Percentiles rank a stretch among this genome's conserved stretches.
phyloP scores from a whole-genome alignment of 208 protist species.

The Trypanosoma conorhini region DNA sequence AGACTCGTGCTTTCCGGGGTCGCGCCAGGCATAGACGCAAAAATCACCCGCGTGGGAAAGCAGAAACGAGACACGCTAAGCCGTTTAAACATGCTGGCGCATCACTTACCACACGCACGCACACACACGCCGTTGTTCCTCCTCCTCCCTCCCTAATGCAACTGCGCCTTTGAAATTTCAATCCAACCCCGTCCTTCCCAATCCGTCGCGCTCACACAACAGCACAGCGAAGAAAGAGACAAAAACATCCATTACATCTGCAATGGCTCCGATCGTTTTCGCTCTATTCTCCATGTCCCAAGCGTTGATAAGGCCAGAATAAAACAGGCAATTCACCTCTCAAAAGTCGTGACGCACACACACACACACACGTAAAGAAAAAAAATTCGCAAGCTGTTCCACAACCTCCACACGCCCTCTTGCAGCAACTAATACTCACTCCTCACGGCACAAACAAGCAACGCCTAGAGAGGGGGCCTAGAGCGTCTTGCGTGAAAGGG shows the following conservation, averaged over 20 bases:
- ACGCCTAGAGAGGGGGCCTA: not conserved
- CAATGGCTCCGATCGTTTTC: not conserved
- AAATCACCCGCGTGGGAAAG: slow-evolving; percentile 7
- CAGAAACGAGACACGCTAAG: slow-evolving; percentile 1
- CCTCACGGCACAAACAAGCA: not conserved
- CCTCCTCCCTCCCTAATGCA: not conserved
- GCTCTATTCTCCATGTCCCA: not conserved
- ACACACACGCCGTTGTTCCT: not conserved
- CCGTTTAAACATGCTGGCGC: slow-evolving; percentile 9
- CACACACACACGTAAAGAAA: too few species aligned
- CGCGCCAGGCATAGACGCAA: not conserved
- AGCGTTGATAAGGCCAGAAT: not conserved
- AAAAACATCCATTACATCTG: not conserved
- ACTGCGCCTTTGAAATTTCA: not conserved
- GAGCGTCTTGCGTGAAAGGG: not conserved
- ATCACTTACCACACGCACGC: slow-evolving; percentile 3
- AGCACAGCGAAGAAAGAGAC: not conserved
- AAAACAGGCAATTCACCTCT: not conserved
- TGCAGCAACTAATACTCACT: not conserved
- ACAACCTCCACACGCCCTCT: not conserved
- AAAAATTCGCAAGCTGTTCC: not conserved
- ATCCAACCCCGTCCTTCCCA: not conserved
- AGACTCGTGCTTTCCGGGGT: not conserved
- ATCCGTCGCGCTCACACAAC: not conserved
- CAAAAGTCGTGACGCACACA: not conserved